Conservation (phyloP, 2,329 filamentous ascomycete species). For the Rhytidhysteron rufulum region DNA sequence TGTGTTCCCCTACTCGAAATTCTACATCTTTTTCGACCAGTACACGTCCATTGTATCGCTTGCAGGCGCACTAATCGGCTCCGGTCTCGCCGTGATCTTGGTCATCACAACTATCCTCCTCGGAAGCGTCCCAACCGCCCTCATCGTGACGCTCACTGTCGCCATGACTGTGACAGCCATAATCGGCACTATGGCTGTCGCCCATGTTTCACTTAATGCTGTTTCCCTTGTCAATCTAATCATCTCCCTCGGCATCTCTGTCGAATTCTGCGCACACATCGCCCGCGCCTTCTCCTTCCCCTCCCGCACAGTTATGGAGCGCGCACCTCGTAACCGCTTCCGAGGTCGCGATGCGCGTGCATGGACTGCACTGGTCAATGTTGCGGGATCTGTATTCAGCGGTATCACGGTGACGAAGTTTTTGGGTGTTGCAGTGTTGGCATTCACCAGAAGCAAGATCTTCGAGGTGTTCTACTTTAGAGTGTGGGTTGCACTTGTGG, state of each 20-base stretch:
- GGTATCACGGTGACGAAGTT: slow-evolving; percentile 97
- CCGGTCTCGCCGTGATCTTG: slow-evolving; percentile 82
- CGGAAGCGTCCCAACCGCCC: slow-evolving; percentile 76
- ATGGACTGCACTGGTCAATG: slow-evolving; percentile 91
- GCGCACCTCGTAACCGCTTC: slow-evolving; percentile 68
- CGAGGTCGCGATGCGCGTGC: slow-evolving; percentile 78
- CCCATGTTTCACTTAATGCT: slow-evolving; percentile 86
- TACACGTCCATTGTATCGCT: slow-evolving; percentile 81
- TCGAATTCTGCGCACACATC: slow-evolving; percentile 97
- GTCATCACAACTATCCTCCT: slow-evolving; percentile 74
- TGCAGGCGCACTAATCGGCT: slow-evolving; percentile 73
- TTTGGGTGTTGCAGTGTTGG: slow-evolving; percentile 83
- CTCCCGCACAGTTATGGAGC: slow-evolving; percentile 74
- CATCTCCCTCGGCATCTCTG: slow-evolving; percentile 93
- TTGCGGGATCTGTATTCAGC: slow-evolving; percentile 90
- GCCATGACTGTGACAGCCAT: slow-evolving; percentile 93
- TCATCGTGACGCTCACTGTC: slow-evolving; percentile 81
- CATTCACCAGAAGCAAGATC: slow-evolving; percentile 95
- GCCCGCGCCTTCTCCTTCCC: slow-evolving; percentile 96
- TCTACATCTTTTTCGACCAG: slow-evolving; percentile 99
- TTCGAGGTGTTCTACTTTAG: slow-evolving; percentile 99
- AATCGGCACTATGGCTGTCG: slow-evolving; percentile 88
- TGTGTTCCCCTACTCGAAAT: slow-evolving; percentile 94
- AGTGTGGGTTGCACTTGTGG: slow-evolving; percentile 87
- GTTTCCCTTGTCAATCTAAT: slow-evolving; percentile 94